Conservation (phyloP, 257 asterid species). For the Gynochthodes officinalis region DNA sequence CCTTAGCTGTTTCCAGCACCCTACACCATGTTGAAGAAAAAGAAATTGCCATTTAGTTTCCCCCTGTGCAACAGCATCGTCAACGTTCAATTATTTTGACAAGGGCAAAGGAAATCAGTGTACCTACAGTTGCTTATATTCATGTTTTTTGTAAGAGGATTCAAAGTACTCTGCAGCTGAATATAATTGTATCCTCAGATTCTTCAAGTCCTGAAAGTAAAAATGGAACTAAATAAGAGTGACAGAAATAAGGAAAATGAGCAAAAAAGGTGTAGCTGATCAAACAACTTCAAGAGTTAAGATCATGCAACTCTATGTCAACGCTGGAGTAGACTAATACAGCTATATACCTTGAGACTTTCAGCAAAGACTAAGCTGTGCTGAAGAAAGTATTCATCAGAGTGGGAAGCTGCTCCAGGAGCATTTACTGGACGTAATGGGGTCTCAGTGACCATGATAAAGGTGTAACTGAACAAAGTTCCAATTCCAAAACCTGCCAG, state of each 20-base stretch:
- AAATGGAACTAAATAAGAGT: neutral
- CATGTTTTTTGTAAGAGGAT: conserved; percentile 44
- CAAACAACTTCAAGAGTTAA: neutral
- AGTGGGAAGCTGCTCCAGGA: conserved; percentile 46
- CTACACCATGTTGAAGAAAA: conserved; percentile 24
- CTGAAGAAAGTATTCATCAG: conserved; percentile 65
- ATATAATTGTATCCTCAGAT: conserved; percentile 50
- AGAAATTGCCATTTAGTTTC: neutral
- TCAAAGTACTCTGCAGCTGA: conserved; percentile 80
- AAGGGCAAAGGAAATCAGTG: neutral
- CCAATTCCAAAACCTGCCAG: conserved; percentile 13
- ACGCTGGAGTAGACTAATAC: neutral
- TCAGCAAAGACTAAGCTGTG: conserved; percentile 59
- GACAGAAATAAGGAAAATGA: neutral
- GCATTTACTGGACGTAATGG: conserved; percentile 20
- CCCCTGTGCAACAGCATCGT: neutral
- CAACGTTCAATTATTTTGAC: neutral
- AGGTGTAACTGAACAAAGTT: neutral
- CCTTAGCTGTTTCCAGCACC: conserved; percentile 57
- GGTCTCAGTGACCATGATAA: conserved; percentile 23
- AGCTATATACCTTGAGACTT: conserved; percentile 49
- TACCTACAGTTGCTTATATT: conserved; percentile 54
- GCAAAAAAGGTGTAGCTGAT: neutral
- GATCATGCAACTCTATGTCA: neutral
- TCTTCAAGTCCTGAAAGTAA: conserved; percentile 51